Base-by-base conservation (phyloP, 2,329 filamentous ascomycete species). In the Chalaropsis thielavioides region DNA sequence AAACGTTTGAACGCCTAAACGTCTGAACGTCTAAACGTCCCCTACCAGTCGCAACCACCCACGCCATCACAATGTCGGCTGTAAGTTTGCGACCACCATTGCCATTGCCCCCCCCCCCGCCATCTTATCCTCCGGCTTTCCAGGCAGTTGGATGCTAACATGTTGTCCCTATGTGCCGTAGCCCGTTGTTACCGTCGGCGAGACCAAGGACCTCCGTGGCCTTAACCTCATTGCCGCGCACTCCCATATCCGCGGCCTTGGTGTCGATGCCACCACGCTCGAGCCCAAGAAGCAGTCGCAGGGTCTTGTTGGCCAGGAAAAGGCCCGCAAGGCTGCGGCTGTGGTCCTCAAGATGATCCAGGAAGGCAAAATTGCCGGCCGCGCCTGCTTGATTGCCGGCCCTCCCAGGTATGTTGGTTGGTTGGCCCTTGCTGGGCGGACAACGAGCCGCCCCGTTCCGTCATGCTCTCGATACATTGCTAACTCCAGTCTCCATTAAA, bases 331-430 rank as follows among this genome's bases (percentile, higher is more conserved):
- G 77, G 94, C 94, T 10, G 94, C 94, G 2, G 94, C 92, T 0
- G 88, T 99, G 61, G 95, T 99, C 71, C 79, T 99, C 68, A 91
- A 96, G 79, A 99, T 99, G 94, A 95, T 95, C 71, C 96, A 95
- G 78, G 91, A 96, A 73, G 92, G 92, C 72, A 97, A 96, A 80
- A 97, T 99, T 77, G 94, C 94, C 67, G 94, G 94, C 63, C 86
- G 92, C 72, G 94, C 94, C 41, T 89, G 96, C 40, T 80, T 99
- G 71, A 96, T 99, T 72, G 92, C 94, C 61, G 94, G 94, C 0
- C 94, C 94, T 67, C 94, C 94, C 3, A 92, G 84, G 84, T 85
- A 76, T 67, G 74, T 67, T 61, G 24, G 27, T n/a, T n/a, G n/a
- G n/a, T n/a, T n/a, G n/a, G n/a, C n/a, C n/a, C n/a, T n/a, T 3